phyloP scores from a whole-genome alignment of 371 early-diverging fungal species.

The Thermomucor indicae-seudaticae region DNA sequence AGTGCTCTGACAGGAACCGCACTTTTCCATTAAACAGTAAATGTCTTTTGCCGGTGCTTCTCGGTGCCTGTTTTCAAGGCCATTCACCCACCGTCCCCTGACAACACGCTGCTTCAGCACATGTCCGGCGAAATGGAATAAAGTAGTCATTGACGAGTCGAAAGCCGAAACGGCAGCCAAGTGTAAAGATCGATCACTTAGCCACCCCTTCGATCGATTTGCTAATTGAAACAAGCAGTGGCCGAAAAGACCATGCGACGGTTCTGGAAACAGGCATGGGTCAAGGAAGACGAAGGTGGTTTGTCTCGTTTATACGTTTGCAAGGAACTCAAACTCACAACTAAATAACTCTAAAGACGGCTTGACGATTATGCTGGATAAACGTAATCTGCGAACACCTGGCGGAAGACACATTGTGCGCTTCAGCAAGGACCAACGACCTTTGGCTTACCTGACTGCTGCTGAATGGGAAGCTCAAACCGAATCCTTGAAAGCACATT shows the following conservation, averaged over 20 bases:
- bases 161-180: conserved; percentile 20
- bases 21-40: too few species aligned
- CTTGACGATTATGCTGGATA: conserved; percentile 69
- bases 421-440: conserved; percentile 52
- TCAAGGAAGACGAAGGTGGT: conserved; percentile 61
- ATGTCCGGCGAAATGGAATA: not conserved
- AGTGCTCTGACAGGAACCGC: too few species aligned
- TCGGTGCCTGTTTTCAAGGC: too few species aligned
- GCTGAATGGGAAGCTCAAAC: conserved; percentile 94
- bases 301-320: not conserved
- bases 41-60: too few species aligned
- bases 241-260: conserved; percentile 62
- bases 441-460: conserved; percentile 79
- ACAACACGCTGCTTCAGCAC: not conserved
- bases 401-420: conserved; percentile 59
- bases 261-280: conserved; percentile 71
- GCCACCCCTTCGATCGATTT: not conserved
- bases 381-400: conserved; percentile 81
- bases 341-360: conserved; percentile 31
- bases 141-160: conserved; percentile 9
- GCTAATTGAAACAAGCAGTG: conserved; percentile 15
- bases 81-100: too few species aligned
- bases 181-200: conserved; percentile 4
- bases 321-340: not conserved
- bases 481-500: conserved; percentile 71